Evolutionary conservation across 257 asterid genomes (phyloP), one percentile per base, ranked within the genome.

Genomic region (Coffea eugenioides): DNA sequence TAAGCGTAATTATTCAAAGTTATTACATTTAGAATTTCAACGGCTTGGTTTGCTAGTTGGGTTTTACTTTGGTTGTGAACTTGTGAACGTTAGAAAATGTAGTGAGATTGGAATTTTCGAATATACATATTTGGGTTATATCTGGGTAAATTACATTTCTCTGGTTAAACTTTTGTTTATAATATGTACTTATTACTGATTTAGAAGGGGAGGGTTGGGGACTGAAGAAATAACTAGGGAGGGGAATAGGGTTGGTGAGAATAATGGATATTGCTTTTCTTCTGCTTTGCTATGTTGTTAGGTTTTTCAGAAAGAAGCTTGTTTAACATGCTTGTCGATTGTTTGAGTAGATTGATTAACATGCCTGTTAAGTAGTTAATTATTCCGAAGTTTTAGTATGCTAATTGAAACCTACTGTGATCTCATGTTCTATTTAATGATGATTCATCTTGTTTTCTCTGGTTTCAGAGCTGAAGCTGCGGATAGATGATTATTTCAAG

Each of bases 401-500:
- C 48, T 39, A 43, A n/a, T 49, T 46, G 21, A 73, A 25, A 39
- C n/a, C 27, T 45, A 6, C 59, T 5, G 25, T 23, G 73, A 34
- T 57, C 68, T n/a, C 9, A 9, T 52, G 52, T 62, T 48, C 82
- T 80, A 23, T 65, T 76, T 25, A 10, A 65, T 10, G n/a, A 73
- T 23, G 48, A 75, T 78, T 66, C 13, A 57, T 82, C 74, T 62
- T 36, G 10, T 71, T 56, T 76, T 6, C 78, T 43, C 34, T 83
- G 27, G 61, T 76, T 88, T 77, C 94, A 95, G 99, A 88, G 41
- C 78, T 95, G 66, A 93, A 91, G 80, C 23, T 25, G 70, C 90
- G 85, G 88, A 64, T 95, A 36, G 90, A 88, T 64, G 94, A 92
- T 74, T 92, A 92, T 82, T 86, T 93, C 36, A 73, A 82, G 65